Evolutionary conservation across 306 rosid genomes (phyloP).

Genomic region (Quercus cerris): DNA sequence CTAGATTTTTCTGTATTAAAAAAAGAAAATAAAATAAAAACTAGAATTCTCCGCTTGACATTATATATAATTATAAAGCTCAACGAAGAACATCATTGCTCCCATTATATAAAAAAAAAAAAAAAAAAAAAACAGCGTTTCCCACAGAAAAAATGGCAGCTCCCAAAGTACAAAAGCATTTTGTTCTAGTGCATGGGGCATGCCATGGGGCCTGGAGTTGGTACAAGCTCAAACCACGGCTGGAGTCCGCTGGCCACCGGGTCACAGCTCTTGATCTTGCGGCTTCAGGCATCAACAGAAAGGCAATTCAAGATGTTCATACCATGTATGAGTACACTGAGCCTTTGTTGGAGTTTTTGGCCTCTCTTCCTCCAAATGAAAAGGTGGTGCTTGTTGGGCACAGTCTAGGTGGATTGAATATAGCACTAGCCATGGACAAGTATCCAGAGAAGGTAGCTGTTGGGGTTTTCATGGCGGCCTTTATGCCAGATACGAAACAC

Average conservation of each 20-base stretch:
- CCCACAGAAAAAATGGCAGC: not conserved
- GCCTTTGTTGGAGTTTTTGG: conserved; percentile 53
- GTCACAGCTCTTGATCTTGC: conserved; percentile 52
- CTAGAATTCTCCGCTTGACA: too few species aligned
- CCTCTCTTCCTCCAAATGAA: conserved; percentile 31
- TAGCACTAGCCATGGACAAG: conserved; percentile 66
- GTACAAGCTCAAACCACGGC: conserved; percentile 58
- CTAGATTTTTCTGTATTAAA: too few species aligned
- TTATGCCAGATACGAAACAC: conserved; percentile 50
- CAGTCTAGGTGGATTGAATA: conserved; percentile 62
- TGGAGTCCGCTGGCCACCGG: conserved; percentile 45
- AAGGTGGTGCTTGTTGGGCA: conserved; percentile 73
- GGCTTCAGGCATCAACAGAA: conserved; percentile 48
- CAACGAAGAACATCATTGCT: not conserved
- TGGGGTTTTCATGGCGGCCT: conserved; percentile 64
- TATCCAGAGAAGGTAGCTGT: conserved; percentile 45
- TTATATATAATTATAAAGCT: too few species aligned
- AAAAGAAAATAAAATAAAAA: too few species aligned
- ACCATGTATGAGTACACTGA: conserved; percentile 37
- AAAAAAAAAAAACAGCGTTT: not conserved
- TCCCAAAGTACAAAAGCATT: conserved; percentile 24
- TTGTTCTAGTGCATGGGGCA: conserved; percentile 70
- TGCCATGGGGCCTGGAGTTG: conserved; percentile 77
- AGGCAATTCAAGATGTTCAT: conserved; percentile 40
- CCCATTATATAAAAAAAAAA: not conserved